Conservation (phyloP, 352 stramenopile species). For the Bremia lactucae region DNA sequence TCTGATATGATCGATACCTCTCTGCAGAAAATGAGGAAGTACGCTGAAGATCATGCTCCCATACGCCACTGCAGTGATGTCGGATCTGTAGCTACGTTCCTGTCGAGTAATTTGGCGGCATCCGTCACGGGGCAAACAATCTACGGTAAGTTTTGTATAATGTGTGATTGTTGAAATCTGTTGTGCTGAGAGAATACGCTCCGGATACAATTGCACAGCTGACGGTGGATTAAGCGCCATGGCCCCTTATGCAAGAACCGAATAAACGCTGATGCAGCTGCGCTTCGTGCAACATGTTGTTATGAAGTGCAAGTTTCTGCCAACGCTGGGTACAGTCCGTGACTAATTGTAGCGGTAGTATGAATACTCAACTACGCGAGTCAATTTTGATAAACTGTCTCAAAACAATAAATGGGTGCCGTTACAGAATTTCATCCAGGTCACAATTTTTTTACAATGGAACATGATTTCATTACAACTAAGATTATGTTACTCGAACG, state of each 20-base stretch:
- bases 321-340: too few relatives aligned
- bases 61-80: conserved; percentile 77
- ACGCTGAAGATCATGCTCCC: conserved; percentile 50
- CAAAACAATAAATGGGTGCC: too few relatives aligned
- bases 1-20: background rate
- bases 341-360: too few relatives aligned
- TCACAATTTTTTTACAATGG: too few relatives aligned
- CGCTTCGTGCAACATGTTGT: too few relatives aligned
- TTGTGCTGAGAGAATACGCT: background rate
- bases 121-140: conserved; percentile 87
- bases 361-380: too few relatives aligned
- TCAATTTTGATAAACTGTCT: too few relatives aligned
- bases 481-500: background rate
- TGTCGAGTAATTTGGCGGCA: conserved; percentile 59
- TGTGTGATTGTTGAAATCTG: too few relatives aligned
- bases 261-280: too few relatives aligned
- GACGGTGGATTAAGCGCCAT: conserved; percentile 66
- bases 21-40: conserved; percentile 69
- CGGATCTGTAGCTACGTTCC: conserved; percentile 63
- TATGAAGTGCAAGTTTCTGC: too few relatives aligned
- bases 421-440: too few relatives aligned
- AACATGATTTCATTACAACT: too few relatives aligned
- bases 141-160: conserved; percentile 40
- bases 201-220: conserved; percentile 17
- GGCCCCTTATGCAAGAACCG: conserved; percentile 26